Percentiles rank a stretch among this genome's conserved stretches.
These are phyloP conservation scores for Rhizopogon vinicolor DNA, from an alignment of 768 basidiomycete genomes.

Conservation along the genomic window DNA sequence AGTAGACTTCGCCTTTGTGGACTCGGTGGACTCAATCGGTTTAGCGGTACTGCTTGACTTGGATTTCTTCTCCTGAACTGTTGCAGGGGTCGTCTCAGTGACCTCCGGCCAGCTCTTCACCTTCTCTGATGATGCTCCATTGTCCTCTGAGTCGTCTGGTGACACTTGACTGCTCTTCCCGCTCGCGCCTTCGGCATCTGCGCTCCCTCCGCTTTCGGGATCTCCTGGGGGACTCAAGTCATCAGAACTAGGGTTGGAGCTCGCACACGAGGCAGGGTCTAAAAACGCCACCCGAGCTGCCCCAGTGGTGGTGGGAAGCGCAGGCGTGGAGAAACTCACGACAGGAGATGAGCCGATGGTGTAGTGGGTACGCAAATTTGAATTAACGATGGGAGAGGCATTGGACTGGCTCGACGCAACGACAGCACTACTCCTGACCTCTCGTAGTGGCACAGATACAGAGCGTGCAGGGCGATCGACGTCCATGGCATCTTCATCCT, in stretches of 20 bases:
- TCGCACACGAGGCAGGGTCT: constrained; percentile 5
- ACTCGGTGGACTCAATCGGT: neutral
- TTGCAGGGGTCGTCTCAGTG: constrained; percentile 1
- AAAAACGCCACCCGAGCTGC: neutral
- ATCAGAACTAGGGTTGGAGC: constrained; percentile 12
- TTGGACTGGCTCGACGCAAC: neutral
- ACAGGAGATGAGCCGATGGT: constrained; percentile 10
- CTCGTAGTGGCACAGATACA: constrained; percentile 15
- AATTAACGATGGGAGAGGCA: neutral
- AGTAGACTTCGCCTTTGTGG: constrained; percentile 1
- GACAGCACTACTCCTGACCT: neutral
- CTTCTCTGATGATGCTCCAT: neutral
- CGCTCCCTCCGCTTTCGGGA: no score
- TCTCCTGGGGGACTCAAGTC: constrained; percentile 6
- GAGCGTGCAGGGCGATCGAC: constrained; percentile 17
- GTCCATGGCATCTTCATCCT: constrained; percentile 18
- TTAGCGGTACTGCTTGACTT: neutral
- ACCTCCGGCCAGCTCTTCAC: neutral
- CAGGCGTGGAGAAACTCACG: constrained; percentile 17
- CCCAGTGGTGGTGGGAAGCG: constrained; percentile 2
- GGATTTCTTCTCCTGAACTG: neutral
- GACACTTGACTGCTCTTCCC: constrained; percentile 2
- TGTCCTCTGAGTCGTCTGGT: constrained; percentile 8
- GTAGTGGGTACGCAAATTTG: neutral
- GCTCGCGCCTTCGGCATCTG: constrained; percentile 3